Base-by-base conservation (phyloP, 306 rosid genomes). In the Citrullus colocynthis region DNA sequence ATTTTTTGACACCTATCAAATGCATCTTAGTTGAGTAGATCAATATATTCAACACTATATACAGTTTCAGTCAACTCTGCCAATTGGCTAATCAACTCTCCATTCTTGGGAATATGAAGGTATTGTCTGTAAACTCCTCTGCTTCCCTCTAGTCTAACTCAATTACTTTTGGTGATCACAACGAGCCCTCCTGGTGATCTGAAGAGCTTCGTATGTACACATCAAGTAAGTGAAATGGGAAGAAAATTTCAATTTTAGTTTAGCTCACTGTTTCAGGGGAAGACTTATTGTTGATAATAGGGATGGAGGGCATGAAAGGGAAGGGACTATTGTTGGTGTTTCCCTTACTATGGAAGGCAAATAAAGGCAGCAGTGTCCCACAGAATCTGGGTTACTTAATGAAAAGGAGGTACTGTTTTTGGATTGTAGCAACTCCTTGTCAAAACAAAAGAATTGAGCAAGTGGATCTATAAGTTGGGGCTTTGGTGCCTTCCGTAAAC, bases 401-500 rank as follows among this genome's bases (percentile, higher is more conserved):
- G 57, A 70, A 70, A 70, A 44, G 34, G 76, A 45, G 76, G 20
- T 0, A 39, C 3, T 55, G 24, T 54, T 55, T 9, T 5, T 67
- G 4, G 16, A 39, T 67, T 67, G 16, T 18, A 67, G 18, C 5
- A 5, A 20, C 12, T 69, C n/a, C 7, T 45, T 69, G 56, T 42
- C 55, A 70, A 45, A 28, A 1, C 76, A 45, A 48, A 70, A 48
- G 41, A 55, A 21, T 70, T 3, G 39, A 24, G n/a, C 39, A 41
- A 67, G 34, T 67, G 74, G 74, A 41, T 41, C 54, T 1, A 70
- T 70, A 37, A 70, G 57, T 70, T 70, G 0, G 39, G 39, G 57
- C 21, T 21, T 69, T 45, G 58, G 76, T 70, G 56, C 76, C 76
- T 70, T 70, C 13, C 58, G 76, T 70, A 24, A 44, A 24, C 76